Evolutionary conservation across 768 basidiomycete genomes (phyloP), one percentile per base, ranked within the genome.

Genomic region (Serpula lacrymans): DNA sequence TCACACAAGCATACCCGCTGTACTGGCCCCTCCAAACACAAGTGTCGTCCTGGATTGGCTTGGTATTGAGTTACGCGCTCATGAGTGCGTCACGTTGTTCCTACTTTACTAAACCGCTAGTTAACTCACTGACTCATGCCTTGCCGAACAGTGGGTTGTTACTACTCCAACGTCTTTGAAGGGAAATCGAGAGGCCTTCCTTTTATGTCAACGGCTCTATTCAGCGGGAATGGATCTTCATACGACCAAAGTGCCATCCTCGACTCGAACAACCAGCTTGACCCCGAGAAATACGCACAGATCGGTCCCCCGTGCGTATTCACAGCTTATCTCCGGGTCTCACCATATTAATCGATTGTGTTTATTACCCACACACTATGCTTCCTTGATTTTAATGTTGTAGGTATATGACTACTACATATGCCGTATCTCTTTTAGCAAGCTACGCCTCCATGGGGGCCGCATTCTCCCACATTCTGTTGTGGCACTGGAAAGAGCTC

Each of bases 1-100:
- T 78, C 46, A 71, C 70, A 1, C 76, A 78, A 51, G 76, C 75
- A 5, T 69, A 59, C 33, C 77, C 77, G 1, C 58, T 79, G 5
- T 70, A 74, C 7, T 78, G 76, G 75, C 77, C 77, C 6, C 63
- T 76, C 34, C 70, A 73, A 46, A 77, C 77, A 0, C 77, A 50
- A 24, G 70, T 63, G 5, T 18, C 41, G 23, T 37, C 29, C 38
- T 37, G 18, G 34, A 30, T 46, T 18, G 55, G 55, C 14, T 13
- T 57, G 10, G 16, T 38, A 5, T 34, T 57, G 16, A 46, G 54
- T 41, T 50, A 55, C 38, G 47, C 22, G n/a, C 54, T 48, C 24
- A 59, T 62, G 55, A 51, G 71, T 72, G 45, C 5, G 68, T 48
- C n/a, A 20, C 7, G 5, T 6, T 21, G 7, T n/a, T 16, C 16